Base-by-base conservation (phyloP, 164 flowering plant species). In the Piper longum region DNA sequence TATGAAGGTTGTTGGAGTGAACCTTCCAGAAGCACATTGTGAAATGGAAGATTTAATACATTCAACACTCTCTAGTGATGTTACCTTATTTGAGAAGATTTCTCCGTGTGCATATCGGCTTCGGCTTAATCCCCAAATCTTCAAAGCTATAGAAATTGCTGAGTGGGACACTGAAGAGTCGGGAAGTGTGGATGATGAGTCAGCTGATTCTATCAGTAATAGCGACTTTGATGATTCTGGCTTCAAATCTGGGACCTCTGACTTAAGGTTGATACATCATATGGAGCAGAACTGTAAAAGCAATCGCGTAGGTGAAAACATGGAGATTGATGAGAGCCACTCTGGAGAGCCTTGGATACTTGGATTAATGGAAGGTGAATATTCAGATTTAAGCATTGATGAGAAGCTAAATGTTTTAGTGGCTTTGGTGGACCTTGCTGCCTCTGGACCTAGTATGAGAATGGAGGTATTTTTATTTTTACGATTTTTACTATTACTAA, bases 11-110 rank as follows among this genome's bases (percentile, higher is more conserved):
- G 80, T 68, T 64, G 85, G 82, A 57, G 69, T 93, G 70, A 80
- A 83, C 74, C 85, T 85, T 60, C 72, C 82, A 41, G 63, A 71
- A 66, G 69, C 82, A 54, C 62, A 71, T 43, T 79, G 76, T 60
- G 89, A 83, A 70, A 67, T 88, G 65, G 99, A 90, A 74, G 51
- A 44, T 54, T 68, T 75, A 45, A 80, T 93, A 72, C 70, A 71
- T 75, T 80, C 95, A 4, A 78, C 85, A n/a, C 87, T 93, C 64
- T 82, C 99, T 18, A 81, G 97, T 75, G 97, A 93, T 72, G 83
- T 93, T 54, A 88, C 88, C n/a, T 74, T 93, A 69, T 93, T 88
- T 75, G 99, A 93, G 63, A 93, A 93, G 81, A 88, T 93, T 18
- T 81, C 97, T 16, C 61, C 80, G 43, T 80, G 81, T 64, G 75